Evolutionary conservation across 805 yeast species (phyloP).

Genomic region (Diddensiella transvaalensis): DNA sequence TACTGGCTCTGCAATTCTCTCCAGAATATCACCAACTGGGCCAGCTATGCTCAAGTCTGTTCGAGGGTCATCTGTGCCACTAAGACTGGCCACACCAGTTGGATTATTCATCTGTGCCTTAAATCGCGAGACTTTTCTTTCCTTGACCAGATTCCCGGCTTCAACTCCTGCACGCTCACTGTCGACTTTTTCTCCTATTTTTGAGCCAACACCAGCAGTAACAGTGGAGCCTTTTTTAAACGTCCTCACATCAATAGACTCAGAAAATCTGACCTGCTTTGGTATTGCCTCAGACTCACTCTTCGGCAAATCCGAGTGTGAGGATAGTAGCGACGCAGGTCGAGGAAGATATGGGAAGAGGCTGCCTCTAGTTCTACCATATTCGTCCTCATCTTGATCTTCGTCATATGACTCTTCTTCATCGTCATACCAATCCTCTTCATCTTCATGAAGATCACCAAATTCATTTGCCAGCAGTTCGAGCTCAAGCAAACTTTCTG

Average conservation of each 20-base stretch:
- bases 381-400: slow-evolving; percentile 37
- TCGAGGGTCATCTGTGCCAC: slow-evolving; percentile 33
- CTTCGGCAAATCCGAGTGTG: neutral
- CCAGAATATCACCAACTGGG: slow-evolving; percentile 17
- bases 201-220: neutral
- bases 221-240: slow-evolving; percentile 36
- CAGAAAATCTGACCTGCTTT: slow-evolving; percentile 44
- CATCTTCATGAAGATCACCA: slow-evolving; percentile 49
- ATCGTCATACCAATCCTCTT: slow-evolving; percentile 42
- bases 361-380: slow-evolving; percentile 35
- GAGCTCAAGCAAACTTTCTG: slow-evolving; percentile 30
- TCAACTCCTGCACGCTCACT: slow-evolving; percentile 9
- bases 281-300: neutral
- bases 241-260: slow-evolving; percentile 52
- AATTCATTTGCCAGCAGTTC: slow-evolving; percentile 25
- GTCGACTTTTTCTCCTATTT: neutral
- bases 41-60: neutral
- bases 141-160: slow-evolving; percentile 6
- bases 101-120: slow-evolving; percentile 15
- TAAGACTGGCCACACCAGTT: neutral
- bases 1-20: slow-evolving; percentile 3
- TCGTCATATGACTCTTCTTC: slow-evolving; percentile 38
- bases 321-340: neutral
- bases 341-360: slow-evolving; percentile 31
- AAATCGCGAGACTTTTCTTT: slow-evolving; percentile 31